Evolutionary conservation across 1,284 basidiomycete species (phyloP), one percentile per base, ranked within the genome.

Genomic region (Ustilago sp.): DNA sequence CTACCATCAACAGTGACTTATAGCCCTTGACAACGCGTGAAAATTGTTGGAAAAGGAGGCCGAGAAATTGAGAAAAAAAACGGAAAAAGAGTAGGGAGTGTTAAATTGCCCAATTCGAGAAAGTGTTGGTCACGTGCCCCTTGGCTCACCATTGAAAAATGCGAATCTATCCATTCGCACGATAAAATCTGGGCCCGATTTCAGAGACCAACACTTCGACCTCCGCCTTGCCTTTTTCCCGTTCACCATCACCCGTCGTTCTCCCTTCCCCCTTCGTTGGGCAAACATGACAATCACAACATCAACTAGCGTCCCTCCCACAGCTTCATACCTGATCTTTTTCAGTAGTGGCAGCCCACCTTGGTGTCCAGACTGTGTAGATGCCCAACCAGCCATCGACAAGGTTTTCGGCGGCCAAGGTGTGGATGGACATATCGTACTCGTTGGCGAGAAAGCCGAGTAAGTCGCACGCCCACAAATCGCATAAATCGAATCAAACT

Each of bases 331-430:
- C 38, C 63, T 81, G 61, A 65, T 81, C 68, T 81, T 74, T 56
- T 81, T 79, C 68, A 76, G 74, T 56, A 75, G 74, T 8, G 77
- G 79, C 17, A 35, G 47, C 8, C 79, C 79, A 1, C 70, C 79
- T 13, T 81, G 79, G 79, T 81, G 79, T 54, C 74, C 79, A 7
- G 79, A 81, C 63, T 81, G 79, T 51, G 74, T 76, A 51, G 71
- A 77, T 48, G 77, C 77, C 0, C 63, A 71, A 34, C 74, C 77
- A 4, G 65, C 63, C 9, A 41, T 81, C 31, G 51, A 70, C n/a
- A 53, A 63, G 11, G 68, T 77, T 31, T 81, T 81, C 38, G 79
- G 51, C 31, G 60, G 60, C 12, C 48, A 38, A 51, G 23, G 34
- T 4, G 59, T 63, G 6, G 71, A 65, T 8, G 77, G 57, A 8